Evolutionary conservation across 768 basidiomycete genomes (phyloP).

Genomic region (Serpula lacrymans): DNA sequence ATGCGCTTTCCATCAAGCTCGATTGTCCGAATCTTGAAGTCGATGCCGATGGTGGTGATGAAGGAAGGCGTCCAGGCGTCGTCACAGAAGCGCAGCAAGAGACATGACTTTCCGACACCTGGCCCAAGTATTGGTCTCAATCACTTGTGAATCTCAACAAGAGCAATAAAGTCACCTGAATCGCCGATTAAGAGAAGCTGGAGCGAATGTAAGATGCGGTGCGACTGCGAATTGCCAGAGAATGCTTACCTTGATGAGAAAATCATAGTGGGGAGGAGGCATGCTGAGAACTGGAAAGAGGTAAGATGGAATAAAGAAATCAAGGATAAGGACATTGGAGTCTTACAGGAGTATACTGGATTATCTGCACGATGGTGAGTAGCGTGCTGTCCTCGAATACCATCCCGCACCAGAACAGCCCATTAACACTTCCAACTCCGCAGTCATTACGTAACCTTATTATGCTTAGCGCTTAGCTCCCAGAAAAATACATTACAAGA

Average conservation of each 20-base stretch:
- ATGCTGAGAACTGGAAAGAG: too few relatives aligned
- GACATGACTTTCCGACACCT: conserved; percentile 97
- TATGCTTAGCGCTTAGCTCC: conserved; percentile 8
- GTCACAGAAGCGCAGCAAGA: conserved; percentile 96
- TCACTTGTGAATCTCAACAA: conserved; percentile 4
- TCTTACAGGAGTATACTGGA: too few relatives aligned
- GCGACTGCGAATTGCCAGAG: background rate
- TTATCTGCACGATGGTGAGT: too few relatives aligned
- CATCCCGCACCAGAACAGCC: conserved; percentile 4
- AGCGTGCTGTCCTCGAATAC: too few relatives aligned
- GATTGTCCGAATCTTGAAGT: conserved; percentile 99
- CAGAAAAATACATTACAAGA: too few relatives aligned
- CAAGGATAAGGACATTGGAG: too few relatives aligned
- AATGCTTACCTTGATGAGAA: conserved; percentile 79
- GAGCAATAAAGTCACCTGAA: conserved; percentile 55
- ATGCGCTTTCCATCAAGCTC: conserved; percentile 97
- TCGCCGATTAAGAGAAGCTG: conserved; percentile 95
- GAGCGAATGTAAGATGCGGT: conserved; percentile 14
- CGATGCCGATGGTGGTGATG: conserved; percentile 99
- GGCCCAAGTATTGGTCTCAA: conserved; percentile 10
- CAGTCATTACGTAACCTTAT: background rate
- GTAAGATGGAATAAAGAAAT: too few relatives aligned
- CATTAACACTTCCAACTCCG: background rate
- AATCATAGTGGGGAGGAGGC: conserved; percentile 96
- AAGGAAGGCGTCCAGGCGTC: conserved; percentile 99